Evolutionary conservation across 2,329 filamentous ascomycete species (phyloP).

Genomic region (Corinectria fuckeliana): DNA sequence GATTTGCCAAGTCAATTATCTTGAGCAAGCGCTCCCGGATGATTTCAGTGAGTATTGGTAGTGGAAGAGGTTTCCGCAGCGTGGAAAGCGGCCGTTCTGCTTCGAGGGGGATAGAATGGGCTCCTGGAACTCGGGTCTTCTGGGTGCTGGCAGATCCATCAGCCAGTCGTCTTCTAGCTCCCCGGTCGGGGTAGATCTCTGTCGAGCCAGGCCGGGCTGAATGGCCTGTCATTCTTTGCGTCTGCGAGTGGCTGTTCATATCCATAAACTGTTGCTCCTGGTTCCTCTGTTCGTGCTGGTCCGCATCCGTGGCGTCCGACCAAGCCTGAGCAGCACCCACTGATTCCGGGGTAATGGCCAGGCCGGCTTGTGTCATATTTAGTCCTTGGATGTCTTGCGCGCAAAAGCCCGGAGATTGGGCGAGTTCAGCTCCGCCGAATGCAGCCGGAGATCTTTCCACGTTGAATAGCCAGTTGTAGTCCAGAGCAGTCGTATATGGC

Average conservation of each 20-base stretch:
- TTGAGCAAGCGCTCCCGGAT: conserved; percentile 49
- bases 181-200: background rate
- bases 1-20: conserved; percentile 57
- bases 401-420: background rate
- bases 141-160: background rate
- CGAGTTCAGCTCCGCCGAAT: background rate
- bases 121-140: background rate
- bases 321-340: conserved; percentile 31
- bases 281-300: background rate
- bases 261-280: background rate
- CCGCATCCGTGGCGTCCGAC: conserved; percentile 13
- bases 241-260: background rate
- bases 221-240: background rate
- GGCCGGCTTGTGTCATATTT: conserved; percentile 8
- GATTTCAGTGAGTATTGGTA: conserved; percentile 47
- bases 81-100: conserved; percentile 41
- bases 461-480: conserved; percentile 69
- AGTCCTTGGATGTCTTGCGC: conserved; percentile 1
- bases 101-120: conserved; percentile 14
- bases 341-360: conserved; percentile 23
- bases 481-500: conserved; percentile 67
- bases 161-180: conserved; percentile 2
- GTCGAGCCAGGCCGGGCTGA: background rate
- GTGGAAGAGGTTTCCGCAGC: conserved; percentile 19
- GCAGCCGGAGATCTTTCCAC: conserved; percentile 40